Percentiles rank a stretch among this genome's conserved stretches.
phyloP scores from a whole-genome alignment of 2,329 filamentous ascomycete species.

The Lecanicillium sp. region DNA sequence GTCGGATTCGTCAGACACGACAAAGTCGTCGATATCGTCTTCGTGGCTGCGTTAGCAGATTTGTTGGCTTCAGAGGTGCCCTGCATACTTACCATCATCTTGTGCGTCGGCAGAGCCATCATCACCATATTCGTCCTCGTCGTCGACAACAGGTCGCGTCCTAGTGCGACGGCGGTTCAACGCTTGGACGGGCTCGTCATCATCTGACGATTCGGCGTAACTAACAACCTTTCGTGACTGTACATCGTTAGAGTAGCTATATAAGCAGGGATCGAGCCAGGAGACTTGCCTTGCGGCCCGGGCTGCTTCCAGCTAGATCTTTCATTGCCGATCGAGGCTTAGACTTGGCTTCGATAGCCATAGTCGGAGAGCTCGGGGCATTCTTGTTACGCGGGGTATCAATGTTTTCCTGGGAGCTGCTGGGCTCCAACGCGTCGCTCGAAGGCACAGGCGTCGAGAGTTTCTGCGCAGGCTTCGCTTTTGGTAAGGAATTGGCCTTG shows the following conservation, averaged over 20 bases:
- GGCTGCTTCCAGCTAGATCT: conserved; percentile 56
- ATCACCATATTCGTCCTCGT: conserved; percentile 68
- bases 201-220: conserved; percentile 81
- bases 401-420: conserved; percentile 63
- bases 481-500: conserved; percentile 34
- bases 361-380: conserved; percentile 37
- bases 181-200: conserved; percentile 62
- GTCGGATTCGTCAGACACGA: conserved; percentile 82
- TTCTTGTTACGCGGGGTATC: conserved; percentile 41
- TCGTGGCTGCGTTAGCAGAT: conserved; percentile 8
- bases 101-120: conserved; percentile 57
- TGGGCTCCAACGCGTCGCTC: conserved; percentile 65
- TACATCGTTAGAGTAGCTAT: not conserved
- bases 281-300: conserved; percentile 65
- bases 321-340: conserved; percentile 37
- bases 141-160: conserved; percentile 54
- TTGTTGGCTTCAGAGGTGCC: too few relatives aligned
- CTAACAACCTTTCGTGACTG: conserved; percentile 56
- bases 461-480: conserved; percentile 24
- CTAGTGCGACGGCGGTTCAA: conserved; percentile 36
- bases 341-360: conserved; percentile 34
- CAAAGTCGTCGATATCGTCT: conserved; percentile 78
- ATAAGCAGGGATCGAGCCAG: not conserved
- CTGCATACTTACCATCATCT: conserved; percentile 46
- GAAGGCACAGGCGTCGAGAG: conserved; percentile 68